Evolutionary conservation across 2,329 filamentous ascomycete genomes (phyloP), one percentile per base, ranked within the genome.

Genomic region (Monosporascus ibericus): DNA sequence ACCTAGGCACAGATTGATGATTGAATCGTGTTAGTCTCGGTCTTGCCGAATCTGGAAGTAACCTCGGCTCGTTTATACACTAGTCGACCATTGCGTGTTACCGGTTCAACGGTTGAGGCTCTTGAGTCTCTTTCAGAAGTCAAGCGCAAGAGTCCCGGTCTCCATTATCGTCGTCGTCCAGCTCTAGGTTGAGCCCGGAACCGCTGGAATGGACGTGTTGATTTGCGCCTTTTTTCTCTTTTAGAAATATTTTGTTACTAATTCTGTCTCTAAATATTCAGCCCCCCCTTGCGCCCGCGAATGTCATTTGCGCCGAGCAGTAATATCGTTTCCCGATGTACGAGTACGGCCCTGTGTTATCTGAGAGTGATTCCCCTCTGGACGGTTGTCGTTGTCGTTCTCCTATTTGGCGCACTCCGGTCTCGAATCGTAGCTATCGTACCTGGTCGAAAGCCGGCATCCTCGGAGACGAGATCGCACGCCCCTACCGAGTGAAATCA

Each of bases 341-440:
- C 70, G 38, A 72, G 61, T 54, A 72, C 71, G 2, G 57, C 72
- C 52, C 56, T 74, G 58, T 77, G 74, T 61, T 60, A 71, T 54
- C 57, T 70, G 22, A 70, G 72, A 55, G 67, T 64, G 39, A 56
- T 69, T 22, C 68, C 72, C 38, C 71, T 77, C 53, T 78, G 74
- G 75, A 57, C 64, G 30, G 60, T 75, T 50, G 74, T 69, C 8
- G 47, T 77, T 15, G 39, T 69, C 6, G 52, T 74, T 30, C 53
- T 74, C 15, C 53, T 72, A 48, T 40, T 71, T 20, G 68, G 66
- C 50, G 65, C 67, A 11, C 52, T 70, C 42, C 66, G 69, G 49
- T 64, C 67, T 17, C 63, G 60, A 40, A 38, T 71, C 48, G 25
- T 48, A 42, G 37, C 55, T 22, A 11, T 53, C 15, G 25, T 48